Base-by-base conservation (phyloP, 1,139 yeast species). In the Candida tetrigidarum region DNA sequence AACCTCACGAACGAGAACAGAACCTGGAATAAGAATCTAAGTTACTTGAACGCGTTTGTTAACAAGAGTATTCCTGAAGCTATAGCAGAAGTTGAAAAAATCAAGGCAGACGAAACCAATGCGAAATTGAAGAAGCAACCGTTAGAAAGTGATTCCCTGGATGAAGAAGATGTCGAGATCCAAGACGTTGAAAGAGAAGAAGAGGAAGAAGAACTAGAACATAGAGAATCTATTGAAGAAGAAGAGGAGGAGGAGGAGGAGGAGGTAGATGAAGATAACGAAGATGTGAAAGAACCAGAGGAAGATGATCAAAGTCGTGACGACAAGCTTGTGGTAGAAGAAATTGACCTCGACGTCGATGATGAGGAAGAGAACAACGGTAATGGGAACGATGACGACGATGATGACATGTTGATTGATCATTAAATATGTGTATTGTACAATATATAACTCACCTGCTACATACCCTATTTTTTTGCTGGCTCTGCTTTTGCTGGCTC, bases 1-100 rank as follows among this genome's bases (percentile, higher is more conserved):
- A 73, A 67, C 38, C 55, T 71, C 22, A 53, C 56, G 3, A 57
- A 60, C 8, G 60, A 65, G 29, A 74, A 70, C 48, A 63, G 59
- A 42, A 67, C 67, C 47, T 76, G 83, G 81, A 64, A 62, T 6
- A 49, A 59, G 2, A 58, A 78, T 44, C 78, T 75, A 49, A 58
- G 60, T 16, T 62, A 63, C 11, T 62, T 78, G 53, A 63, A 66
- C 25, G 66, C 62, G 35, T 78, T 77, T 50, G 49, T 78, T 35
- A 58, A 58, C 5, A 60, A 58, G 10, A 66, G 67, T 33, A 58
- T 76, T 40, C 52, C 57, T 3, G 59, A 57, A 11, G 65, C 74
- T 4, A 55, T 66, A 26, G 60, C 55, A 5, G 63, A 63, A 25
- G 67, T 74, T 7, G 69, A 63, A 34, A 50, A 56, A 19, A 63